Percentiles rank a stretch among this genome's conserved stretches.
phyloP scores from a whole-genome alignment of 1,139 yeast genomes.

The Saccharomycopsis hybrid region DNA sequence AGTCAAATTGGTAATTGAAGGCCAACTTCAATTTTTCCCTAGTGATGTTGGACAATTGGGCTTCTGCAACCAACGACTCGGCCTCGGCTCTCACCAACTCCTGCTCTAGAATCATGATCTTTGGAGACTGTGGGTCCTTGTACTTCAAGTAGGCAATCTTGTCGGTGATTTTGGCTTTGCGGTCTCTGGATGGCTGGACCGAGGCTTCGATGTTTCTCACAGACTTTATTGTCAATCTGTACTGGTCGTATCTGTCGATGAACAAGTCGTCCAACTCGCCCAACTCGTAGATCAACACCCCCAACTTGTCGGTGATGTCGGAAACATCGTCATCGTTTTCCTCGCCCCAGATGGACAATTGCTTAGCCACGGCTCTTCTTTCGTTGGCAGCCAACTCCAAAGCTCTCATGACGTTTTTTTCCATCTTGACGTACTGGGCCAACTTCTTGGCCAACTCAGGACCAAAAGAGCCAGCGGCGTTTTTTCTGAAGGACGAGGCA shows the following conservation, averaged over 20 bases:
- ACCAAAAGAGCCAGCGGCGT: constrained; percentile 64
- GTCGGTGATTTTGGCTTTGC: constrained; percentile 80
- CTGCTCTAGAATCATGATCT: constrained; percentile 76
- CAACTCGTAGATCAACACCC: constrained; percentile 73
- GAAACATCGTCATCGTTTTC: constrained; percentile 79
- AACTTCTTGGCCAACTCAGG: constrained; percentile 75
- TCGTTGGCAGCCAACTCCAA: constrained; percentile 73
- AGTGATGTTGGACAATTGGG: constrained; percentile 80
- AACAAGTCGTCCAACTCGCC: constrained; percentile 87
- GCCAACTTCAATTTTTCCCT: constrained; percentile 85
- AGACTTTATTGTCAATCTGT: constrained; percentile 73
- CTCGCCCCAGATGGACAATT: constrained; percentile 80
- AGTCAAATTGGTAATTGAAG: constrained; percentile 76
- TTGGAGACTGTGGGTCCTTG: constrained; percentile 80
- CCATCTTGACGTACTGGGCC: constrained; percentile 73
- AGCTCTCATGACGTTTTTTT: constrained; percentile 74
- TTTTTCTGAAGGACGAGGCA: constrained; percentile 19
- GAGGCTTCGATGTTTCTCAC: constrained; percentile 82
- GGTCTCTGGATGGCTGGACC: constrained; percentile 81
- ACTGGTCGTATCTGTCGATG: constrained; percentile 81
- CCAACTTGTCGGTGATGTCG: constrained; percentile 81
- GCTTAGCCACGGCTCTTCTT: constrained; percentile 79
- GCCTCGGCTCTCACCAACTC: constrained; percentile 89
- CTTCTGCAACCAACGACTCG: constrained; percentile 84
- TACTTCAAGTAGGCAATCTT: constrained; percentile 77